Evolutionary conservation across 1,284 basidiomycete species (phyloP), one percentile per base, ranked within the genome.

Genomic region (Tilletia indica): DNA sequence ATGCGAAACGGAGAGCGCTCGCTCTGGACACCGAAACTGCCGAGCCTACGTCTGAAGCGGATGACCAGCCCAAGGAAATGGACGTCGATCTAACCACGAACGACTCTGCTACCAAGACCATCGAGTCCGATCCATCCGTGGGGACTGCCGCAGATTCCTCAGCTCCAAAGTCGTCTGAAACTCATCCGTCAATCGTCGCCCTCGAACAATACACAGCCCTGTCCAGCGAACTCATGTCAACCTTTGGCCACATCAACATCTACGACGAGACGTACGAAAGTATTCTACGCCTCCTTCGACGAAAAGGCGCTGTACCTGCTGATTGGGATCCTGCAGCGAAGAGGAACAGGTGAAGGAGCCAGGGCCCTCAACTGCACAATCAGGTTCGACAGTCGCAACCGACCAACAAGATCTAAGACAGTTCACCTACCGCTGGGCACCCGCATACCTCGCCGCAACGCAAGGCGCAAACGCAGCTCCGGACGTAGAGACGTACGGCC

Each of bases 401-500:
- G 42, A 8, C n/a, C 58, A 6, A 25, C 67, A 73, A 2, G 48
- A 73, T 25, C 12, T 34, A 3, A 49, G 47, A 12, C 42, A 63
- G 36, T 82, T 76, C 76, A 77, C 78, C 45, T 84, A 84, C 73
- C 74, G 74, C 38, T 84, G 82, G 82, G 72, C 82, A 14, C 77
- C 82, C 3, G 58, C 75, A 1, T 81, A 83, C 69, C 76, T 82
- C 49, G 76, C 78, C 1, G 73, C 75, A 14, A 74, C 75, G n/a
- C 36, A 74, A 31, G 75, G 73, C 38, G 66, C 67, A 16, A 42
- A 67, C 4, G 71, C 75, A 36, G 71, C 75, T 14, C 76, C 79
- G 4, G 78, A 82, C 21, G 70, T 78, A 1, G 64, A 82, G 42
- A 71, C 72, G 0, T 84, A 81, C 51, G 83, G 83, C 1, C 83